Percentiles rank a stretch among this genome's conserved stretches.
Evolutionary conservation across 192 early-diverging fungal genomes (phyloP).

Genomic region (Mortierella alpina): DNA sequence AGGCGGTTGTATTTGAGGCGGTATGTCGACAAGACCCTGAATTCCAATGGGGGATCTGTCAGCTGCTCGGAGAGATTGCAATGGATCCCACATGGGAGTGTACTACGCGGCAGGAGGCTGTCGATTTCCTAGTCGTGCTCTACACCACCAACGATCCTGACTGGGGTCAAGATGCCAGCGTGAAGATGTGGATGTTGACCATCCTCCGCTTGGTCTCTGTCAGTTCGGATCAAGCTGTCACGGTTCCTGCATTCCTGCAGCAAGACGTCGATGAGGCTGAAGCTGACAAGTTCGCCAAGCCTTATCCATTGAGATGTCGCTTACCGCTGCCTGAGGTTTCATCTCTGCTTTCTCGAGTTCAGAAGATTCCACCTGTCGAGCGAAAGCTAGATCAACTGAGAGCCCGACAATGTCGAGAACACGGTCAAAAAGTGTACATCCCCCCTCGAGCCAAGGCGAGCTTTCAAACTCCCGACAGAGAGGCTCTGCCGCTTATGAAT

Average conservation of each 20-base stretch:
- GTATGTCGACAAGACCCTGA: background rate
- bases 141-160: background rate
- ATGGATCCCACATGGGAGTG: conserved; percentile 2
- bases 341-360: background rate
- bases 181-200: conserved; percentile 6
- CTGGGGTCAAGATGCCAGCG: background rate
- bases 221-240: too few species aligned
- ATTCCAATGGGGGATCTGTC: conserved; percentile 17
- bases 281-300: too few species aligned
- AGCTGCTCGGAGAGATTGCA: conserved; percentile 11
- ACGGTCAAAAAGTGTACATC: background rate
- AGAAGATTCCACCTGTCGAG: background rate
- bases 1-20: background rate
- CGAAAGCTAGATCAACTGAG: background rate
- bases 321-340: background rate
- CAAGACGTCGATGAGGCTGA: too few species aligned
- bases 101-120: background rate
- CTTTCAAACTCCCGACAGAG: background rate
- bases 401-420: too few species aligned
- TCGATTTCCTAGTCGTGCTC: conserved; percentile 9
- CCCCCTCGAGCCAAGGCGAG: conserved; percentile 6
- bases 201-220: background rate
- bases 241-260: too few species aligned
- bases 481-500: background rate
- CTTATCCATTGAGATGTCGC: too few species aligned